phyloP scores from a whole-genome alignment of 257 asterid genomes.

The Solanum stenotomum region DNA sequence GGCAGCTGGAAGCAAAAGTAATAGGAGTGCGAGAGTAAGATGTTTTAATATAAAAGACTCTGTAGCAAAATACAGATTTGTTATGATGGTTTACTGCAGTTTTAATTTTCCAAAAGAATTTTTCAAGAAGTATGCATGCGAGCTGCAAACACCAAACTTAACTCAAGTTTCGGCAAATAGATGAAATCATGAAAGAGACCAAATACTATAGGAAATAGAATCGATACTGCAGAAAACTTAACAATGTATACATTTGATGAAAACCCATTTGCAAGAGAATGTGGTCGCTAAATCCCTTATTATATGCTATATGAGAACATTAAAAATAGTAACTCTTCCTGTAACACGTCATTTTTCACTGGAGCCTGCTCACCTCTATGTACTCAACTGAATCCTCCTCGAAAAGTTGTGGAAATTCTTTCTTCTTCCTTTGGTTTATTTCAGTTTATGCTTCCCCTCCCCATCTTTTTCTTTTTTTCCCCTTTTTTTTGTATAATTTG shows the following conservation, averaged over 20 bases:
- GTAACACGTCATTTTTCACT: not conserved
- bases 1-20: constrained; percentile 53
- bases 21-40: not conserved
- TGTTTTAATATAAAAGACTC: not conserved
- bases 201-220: not conserved
- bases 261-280: not conserved
- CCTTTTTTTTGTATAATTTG: not conserved
- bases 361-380: not conserved
- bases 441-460: not conserved
- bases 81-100: not conserved
- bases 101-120: not conserved
- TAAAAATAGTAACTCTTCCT: not conserved
- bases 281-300: not conserved
- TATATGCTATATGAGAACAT: not conserved
- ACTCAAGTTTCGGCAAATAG: not conserved
- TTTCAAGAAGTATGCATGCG: not conserved
- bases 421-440: not conserved
- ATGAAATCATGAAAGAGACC: not conserved
- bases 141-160: not conserved
- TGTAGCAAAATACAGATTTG: not conserved
- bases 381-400: not conserved
- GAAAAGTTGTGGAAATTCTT: not conserved
- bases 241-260: not conserved
- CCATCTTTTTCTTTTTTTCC: too few species aligned
- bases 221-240: not conserved